Evolutionary conservation across 208 protist species (phyloP), one percentile per base, ranked within the genome.

Genomic region (Borovskyia barvae): DNA sequence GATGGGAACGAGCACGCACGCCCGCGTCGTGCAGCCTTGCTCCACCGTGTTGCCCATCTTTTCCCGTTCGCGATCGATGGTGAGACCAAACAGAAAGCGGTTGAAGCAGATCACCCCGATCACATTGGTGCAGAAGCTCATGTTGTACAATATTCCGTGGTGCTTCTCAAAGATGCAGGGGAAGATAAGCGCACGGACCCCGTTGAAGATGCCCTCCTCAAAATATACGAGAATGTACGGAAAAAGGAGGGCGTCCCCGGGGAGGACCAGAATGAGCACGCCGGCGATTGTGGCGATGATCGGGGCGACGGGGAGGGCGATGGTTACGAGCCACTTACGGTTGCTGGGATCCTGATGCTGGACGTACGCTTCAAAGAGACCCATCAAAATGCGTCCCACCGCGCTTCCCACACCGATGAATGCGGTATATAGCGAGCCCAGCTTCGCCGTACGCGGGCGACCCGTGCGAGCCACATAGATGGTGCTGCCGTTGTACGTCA

Each of bases 191-290:
- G 81, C 81, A 37, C 70, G 68, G 12, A 81, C 54, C 24, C 73
- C 75, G 48, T 75, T 67, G 62, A 79, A 82, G 39, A 76, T 49
- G 65, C 81, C 81, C 58, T 88, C 69, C 54, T 88, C 78, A 36
- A 88, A 80, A 61, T 88, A 88, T 25, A 84, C 58, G 35, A 88
- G 48, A 22, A 88, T 81, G 66, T 82, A 88, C 29, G 81, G 81
- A 29, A 88, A 59, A 29, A 88, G 65, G 11, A 88, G 65, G 9
- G 64, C 65, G 22, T 85, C 61, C 25, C 77, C 74, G 29, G 81
- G 81, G n/a, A 88, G 46, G 17, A 80, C 66, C 40, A 88, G 77
- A 12, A 88, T 70, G 17, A 88, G 73, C 2, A 85, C 48, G 29
- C 81, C 81, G 11, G 61, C 72, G 30, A 88, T 64, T 30, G 50